Evolutionary conservation across 306 rosid species (phyloP).

Genomic region (Canavalia gladiata): DNA sequence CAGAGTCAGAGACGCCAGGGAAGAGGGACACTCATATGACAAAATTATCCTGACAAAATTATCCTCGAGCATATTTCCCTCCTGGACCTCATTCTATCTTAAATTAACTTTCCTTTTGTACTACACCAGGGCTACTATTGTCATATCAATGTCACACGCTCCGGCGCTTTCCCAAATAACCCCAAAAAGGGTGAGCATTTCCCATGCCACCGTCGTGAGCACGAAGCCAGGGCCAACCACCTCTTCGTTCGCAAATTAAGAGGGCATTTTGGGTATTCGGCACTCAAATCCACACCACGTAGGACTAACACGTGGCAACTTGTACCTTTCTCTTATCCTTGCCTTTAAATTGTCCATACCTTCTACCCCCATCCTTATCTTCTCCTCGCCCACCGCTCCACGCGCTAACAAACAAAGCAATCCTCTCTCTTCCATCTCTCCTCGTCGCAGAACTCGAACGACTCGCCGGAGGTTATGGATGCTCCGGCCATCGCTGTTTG

Average conservation of each 20-base stretch:
- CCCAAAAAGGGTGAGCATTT: slow-evolving; percentile 23
- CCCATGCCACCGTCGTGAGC: slow-evolving; percentile 48
- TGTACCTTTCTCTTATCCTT: background rate
- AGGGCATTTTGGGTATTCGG: slow-evolving; percentile 44
- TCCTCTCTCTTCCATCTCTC: background rate
- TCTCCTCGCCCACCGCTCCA: slow-evolving; percentile 35
- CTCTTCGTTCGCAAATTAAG: background rate
- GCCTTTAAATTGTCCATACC: slow-evolving; percentile 40
- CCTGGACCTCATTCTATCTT: background rate
- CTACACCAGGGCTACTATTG: slow-evolving; percentile 40
- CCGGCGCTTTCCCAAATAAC: background rate
- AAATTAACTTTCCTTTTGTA: background rate
- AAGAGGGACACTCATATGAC: background rate
- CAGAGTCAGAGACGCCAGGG: background rate
- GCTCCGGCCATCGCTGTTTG: slow-evolving; percentile 24
- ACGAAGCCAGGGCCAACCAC: slow-evolving; percentile 14
- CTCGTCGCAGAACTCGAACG: slow-evolving; percentile 4
- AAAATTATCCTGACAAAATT: slow-evolving; percentile 44
- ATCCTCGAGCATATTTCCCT: background rate
- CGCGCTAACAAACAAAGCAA: slow-evolving; percentile 1
- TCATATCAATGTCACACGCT: slow-evolving; percentile 27
- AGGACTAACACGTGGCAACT: slow-evolving; percentile 51
- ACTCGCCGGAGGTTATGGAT: slow-evolving; percentile 47
- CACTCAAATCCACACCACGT: slow-evolving; percentile 53
- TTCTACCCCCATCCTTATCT: slow-evolving; percentile 41